phyloP scores from a whole-genome alignment of 2,329 filamentous ascomycete genomes.

The Tolypocladium inflatum region DNA sequence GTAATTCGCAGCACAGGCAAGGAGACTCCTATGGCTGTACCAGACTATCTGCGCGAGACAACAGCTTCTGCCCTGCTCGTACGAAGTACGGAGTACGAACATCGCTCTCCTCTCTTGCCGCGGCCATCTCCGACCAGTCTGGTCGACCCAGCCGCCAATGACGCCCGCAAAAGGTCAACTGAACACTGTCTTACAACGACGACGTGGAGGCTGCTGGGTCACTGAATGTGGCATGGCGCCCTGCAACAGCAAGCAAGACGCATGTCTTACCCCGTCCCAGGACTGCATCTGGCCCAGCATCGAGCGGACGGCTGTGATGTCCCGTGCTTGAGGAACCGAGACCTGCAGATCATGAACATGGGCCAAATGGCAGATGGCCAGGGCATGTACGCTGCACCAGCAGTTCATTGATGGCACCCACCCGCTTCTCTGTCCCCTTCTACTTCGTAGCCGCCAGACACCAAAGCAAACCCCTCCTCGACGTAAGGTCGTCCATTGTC shows the following conservation, averaged over 20 bases:
- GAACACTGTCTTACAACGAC: background rate
- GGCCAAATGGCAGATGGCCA: background rate
- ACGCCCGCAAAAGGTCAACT: background rate
- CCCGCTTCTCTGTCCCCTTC: background rate
- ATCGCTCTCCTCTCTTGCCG: background rate
- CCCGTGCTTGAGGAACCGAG: background rate
- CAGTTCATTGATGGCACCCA: background rate
- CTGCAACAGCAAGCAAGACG: background rate
- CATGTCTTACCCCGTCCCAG: background rate
- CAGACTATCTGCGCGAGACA: background rate
- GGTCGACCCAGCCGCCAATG: background rate
- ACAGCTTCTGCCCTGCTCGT: background rate
- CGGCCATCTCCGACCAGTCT: background rate
- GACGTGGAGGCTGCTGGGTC: background rate
- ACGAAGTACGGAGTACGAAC: background rate
- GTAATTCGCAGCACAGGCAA: background rate
- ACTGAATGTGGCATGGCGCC: background rate
- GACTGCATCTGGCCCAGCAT: background rate
- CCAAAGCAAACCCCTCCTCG: background rate
- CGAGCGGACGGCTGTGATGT: background rate
- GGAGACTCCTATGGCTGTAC: background rate
- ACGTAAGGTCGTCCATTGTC: background rate
- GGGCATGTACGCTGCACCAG: background rate
- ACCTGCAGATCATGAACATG: background rate
- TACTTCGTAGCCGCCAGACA: background rate